Evolutionary conservation across 2,329 filamentous ascomycete genomes (phyloP).

Genomic region (Lachnellula suecica): DNA sequence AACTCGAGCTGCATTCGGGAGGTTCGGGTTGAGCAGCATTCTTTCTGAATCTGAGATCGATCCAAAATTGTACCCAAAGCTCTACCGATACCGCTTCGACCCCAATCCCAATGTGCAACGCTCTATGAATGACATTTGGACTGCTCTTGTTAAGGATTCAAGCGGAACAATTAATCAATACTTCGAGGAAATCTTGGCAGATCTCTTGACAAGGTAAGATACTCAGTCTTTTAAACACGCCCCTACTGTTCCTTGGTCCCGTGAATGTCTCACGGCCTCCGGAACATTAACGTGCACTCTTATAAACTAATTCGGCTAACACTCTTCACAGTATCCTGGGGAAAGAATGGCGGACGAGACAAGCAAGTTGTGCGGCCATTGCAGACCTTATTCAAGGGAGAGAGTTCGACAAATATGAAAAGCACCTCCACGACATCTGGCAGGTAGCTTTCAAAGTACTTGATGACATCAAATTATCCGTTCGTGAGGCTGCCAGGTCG

Average conservation of each 20-base stretch:
- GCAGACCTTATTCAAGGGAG: constrained; percentile 84
- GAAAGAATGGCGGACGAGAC: constrained; percentile 88
- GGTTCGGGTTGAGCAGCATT: constrained; percentile 89
- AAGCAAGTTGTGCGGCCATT: constrained; percentile 89
- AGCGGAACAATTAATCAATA: constrained; percentile 73
- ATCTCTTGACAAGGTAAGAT: constrained; percentile 78
- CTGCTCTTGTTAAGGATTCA: constrained; percentile 87
- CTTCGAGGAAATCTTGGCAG: constrained; percentile 86
- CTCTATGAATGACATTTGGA: constrained; percentile 99
- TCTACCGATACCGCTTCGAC: constrained; percentile 93
- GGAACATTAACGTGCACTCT: too few species aligned
- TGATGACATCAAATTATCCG: constrained; percentile 93
- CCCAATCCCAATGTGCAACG: constrained; percentile 89
- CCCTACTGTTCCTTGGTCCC: too few species aligned
- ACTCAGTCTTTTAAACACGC: too few species aligned
- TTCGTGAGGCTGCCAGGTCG: constrained; percentile 76
- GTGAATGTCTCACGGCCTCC: too few species aligned
- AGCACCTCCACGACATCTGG: constrained; percentile 85
- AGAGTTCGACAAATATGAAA: constrained; percentile 74
- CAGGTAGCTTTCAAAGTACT: constrained; percentile 83
- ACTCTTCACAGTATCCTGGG: constrained; percentile 88
- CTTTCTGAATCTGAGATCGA: constrained; percentile 86
- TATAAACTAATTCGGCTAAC: too few species aligned
- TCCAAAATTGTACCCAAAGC: constrained; percentile 91
- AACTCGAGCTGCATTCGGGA: constrained; percentile 91